Conservation (phyloP, 768 basidiomycete genomes). For the Collybia sordida region DNA sequence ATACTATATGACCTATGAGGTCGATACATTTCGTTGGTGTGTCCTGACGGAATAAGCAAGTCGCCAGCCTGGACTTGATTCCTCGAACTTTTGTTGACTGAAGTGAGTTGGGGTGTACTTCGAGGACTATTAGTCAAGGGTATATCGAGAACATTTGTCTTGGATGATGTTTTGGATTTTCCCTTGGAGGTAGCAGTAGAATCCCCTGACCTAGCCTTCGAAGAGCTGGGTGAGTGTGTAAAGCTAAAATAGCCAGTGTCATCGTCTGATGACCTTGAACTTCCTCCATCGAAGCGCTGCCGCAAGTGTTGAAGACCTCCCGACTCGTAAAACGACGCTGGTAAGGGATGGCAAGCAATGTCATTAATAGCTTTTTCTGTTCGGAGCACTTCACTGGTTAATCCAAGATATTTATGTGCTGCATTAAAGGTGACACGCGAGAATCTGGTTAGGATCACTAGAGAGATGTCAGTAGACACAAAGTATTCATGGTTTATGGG, state of each 20-base stretch:
- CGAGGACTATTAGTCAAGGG: conserved; percentile 4
- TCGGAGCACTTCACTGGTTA: conserved; percentile 92
- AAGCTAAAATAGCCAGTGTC: conserved; percentile 60
- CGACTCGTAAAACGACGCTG: conserved; percentile 86
- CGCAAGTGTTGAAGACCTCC: conserved; percentile 89
- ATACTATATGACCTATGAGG: conserved; percentile 49
- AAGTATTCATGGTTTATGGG: neutral
- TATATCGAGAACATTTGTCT: conserved; percentile 1
- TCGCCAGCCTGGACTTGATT: conserved; percentile 77
- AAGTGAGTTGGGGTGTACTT: conserved; percentile 13
- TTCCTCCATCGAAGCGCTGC: conserved; percentile 75
- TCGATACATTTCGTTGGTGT: conserved; percentile 44
- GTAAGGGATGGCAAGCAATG: conserved; percentile 93
- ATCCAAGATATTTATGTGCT: conserved; percentile 92
- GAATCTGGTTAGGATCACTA: conserved; percentile 93
- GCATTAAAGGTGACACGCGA: conserved; percentile 97
- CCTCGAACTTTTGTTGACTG: conserved; percentile 36
- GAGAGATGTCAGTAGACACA: conserved; percentile 7
- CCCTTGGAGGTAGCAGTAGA: conserved; percentile 26
- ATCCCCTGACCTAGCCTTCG: conserved; percentile 19
- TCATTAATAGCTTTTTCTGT: conserved; percentile 98
- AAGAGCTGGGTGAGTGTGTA: conserved; percentile 25
- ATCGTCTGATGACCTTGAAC: conserved; percentile 43
- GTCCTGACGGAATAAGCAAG: conserved; percentile 58
- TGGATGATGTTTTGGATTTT: conserved; percentile 11